Conservation (phyloP, 2,329 filamentous ascomycete species). For the Diaporthe caulivora region DNA sequence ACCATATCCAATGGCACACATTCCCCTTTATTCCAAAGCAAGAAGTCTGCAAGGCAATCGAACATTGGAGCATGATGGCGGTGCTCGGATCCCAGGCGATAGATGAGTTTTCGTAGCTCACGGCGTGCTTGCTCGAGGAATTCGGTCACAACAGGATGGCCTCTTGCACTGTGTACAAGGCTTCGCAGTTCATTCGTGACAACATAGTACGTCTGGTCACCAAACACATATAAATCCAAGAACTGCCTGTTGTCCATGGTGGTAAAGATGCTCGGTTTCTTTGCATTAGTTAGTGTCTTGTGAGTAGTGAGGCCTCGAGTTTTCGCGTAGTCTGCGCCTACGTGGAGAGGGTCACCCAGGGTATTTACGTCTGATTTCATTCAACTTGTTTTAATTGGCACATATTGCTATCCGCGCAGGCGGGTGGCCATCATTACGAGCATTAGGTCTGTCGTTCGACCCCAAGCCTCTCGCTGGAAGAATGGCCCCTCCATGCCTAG, state of each 20-base stretch:
- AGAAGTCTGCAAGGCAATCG: background rate
- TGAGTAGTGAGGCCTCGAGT: too few relatives aligned
- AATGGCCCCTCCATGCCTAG: background rate
- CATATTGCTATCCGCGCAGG: too few relatives aligned
- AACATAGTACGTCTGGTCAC: conserved; percentile 1
- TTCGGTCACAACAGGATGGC: background rate
- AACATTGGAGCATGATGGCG: background rate
- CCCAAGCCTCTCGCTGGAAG: background rate
- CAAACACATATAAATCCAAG: background rate
- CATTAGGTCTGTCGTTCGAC: background rate
- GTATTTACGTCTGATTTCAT: too few relatives aligned
- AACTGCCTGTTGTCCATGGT: background rate
- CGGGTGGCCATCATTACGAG: background rate
- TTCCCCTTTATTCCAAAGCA: background rate
- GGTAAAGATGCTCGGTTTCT: too few relatives aligned
- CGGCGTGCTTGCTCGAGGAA: background rate
- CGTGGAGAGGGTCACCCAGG: too few relatives aligned
- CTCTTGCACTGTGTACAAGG: background rate
- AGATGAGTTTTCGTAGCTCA: background rate
- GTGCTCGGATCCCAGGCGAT: background rate
- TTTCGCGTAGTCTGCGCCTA: too few relatives aligned
- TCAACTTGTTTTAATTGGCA: too few relatives aligned
- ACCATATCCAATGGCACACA: conserved; percentile 7
- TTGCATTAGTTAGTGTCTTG: too few relatives aligned
- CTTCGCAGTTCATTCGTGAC: background rate